Base-by-base conservation (phyloP, 2,329 filamentous ascomycete species). In the Pezizomycotina sp. region DNA sequence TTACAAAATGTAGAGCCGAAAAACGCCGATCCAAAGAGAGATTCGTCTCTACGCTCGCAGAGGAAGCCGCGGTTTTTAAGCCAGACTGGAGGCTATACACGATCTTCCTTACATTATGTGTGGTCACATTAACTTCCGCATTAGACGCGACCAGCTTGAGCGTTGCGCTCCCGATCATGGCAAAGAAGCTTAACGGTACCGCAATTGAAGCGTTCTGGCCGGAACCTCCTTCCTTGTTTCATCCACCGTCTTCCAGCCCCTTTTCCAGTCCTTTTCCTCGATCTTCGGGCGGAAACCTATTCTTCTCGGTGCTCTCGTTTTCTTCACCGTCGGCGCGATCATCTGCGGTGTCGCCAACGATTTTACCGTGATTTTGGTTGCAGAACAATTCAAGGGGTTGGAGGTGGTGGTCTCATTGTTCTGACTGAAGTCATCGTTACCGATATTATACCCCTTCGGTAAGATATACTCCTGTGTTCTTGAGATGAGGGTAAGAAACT, bases 171-270 rank as follows among this genome's bases (percentile, higher is more conserved):
- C 35, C 61, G 4, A 62, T 61, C 25, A 67, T 71, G 39, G 62
- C 66, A n/a, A 46, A 54, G 5, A 62, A 62, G 13, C 58, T 73
- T 5, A 47, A 59, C 18, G 67, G 68, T 27, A 62, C 60, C 0
- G 67, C 66, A 2, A 64, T 71, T 20, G 62, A 78, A 55, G 70
- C 72, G 0, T 79, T 79, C 50, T 80, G 74, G 76, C 71, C 8
- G 75, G 74, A 2, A 79, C 75, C 4, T 71, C 70, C 10, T 81
- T 77, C 46, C 59, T 81, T 4, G 63, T 81, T 4, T 68, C 72
- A 3, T 71, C 68, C 37, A 71, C 74, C 1, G 65, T 73, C 19
- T 62, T 69, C 26, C 66, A 73, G 47, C 71, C 69, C 25, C 55
- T 58, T 42, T 52, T 57, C 51, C 58, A 48, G 16, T 53, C 56